Evolutionary conservation across 2,329 filamentous ascomycete species (phyloP).

Genomic region (Pseudogymnoascus sp.): DNA sequence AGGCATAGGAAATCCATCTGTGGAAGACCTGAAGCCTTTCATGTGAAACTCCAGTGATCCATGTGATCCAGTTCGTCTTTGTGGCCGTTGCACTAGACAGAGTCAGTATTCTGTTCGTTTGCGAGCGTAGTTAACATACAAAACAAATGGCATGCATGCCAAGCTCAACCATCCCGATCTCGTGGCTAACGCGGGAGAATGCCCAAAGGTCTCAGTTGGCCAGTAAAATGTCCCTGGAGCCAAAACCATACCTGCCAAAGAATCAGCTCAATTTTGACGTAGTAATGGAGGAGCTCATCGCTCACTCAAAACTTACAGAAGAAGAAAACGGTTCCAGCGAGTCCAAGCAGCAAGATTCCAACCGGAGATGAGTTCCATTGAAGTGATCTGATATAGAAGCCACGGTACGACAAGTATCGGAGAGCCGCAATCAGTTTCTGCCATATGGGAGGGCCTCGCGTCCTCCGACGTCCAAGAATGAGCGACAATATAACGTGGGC

Average conservation of each 20-base stretch:
- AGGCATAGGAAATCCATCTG: slow-evolving; percentile 56
- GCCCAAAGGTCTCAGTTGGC: slow-evolving; percentile 39
- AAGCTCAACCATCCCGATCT: slow-evolving; percentile 59
- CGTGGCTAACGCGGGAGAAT: slow-evolving; percentile 53
- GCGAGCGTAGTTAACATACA: slow-evolving; percentile 26
- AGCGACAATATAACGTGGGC: slow-evolving; percentile 21
- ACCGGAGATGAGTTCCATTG: slow-evolving; percentile 38
- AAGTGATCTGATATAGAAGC: slow-evolving; percentile 29
- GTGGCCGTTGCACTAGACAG: slow-evolving; percentile 14
- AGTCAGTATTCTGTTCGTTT: slow-evolving; percentile 4
- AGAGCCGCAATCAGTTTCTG: slow-evolving; percentile 29
- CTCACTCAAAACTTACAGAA: slow-evolving; percentile 27
- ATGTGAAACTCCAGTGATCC: slow-evolving; percentile 57
- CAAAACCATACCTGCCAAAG: slow-evolving; percentile 36
- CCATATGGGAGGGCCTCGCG: slow-evolving; percentile 22
- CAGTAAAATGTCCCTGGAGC: slow-evolving; percentile 49
- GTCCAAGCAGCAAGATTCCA: slow-evolving; percentile 36
- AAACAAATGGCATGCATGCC: slow-evolving; percentile 55
- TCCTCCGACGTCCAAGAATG: slow-evolving; percentile 4
- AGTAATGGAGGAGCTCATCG: not conserved
- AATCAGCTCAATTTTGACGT: slow-evolving; percentile 3
- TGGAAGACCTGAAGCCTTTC: slow-evolving; percentile 59
- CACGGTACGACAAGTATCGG: slow-evolving; percentile 37
- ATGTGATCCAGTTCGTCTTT: slow-evolving; percentile 49
- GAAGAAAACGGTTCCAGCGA: slow-evolving; percentile 39